Evolutionary conservation across 2,329 filamentous ascomycete genomes (phyloP).

Genomic region (Penicillium sp.): DNA sequence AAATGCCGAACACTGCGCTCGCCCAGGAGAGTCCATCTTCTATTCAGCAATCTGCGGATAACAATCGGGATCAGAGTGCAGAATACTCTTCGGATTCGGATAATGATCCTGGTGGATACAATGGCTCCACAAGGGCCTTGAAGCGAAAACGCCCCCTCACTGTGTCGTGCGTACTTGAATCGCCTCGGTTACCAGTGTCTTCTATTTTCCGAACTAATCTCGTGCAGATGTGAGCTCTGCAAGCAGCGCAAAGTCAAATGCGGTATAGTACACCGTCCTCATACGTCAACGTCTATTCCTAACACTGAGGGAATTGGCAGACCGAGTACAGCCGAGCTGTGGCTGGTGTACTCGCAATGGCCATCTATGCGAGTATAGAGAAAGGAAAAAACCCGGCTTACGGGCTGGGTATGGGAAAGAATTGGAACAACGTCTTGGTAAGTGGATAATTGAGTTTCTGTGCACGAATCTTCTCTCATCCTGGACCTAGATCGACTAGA

Average conservation of each 20-base stretch:
- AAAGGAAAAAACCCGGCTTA: slow-evolving; percentile 66
- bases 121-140: slow-evolving; percentile 31
- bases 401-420: slow-evolving; percentile 67
- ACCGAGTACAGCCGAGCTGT: slow-evolving; percentile 59
- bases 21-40: slow-evolving; percentile 24
- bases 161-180: slow-evolving; percentile 35
- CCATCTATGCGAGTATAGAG: slow-evolving; percentile 64
- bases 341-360: slow-evolving; percentile 68
- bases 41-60: slow-evolving; percentile 21
- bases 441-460: background rate
- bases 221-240: slow-evolving; percentile 42
- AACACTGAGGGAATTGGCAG: slow-evolving; percentile 22
- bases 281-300: background rate
- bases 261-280: slow-evolving; percentile 31
- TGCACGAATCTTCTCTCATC: background rate
- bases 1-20: slow-evolving; percentile 34
- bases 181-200: background rate
- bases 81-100: slow-evolving; percentile 40
- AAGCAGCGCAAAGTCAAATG: slow-evolving; percentile 47
- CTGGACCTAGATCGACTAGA: slow-evolving; percentile 58
- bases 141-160: slow-evolving; percentile 40
- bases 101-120: slow-evolving; percentile 27
- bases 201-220: slow-evolving; percentile 19
- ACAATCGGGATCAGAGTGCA: slow-evolving; percentile 32
- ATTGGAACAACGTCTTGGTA: slow-evolving; percentile 63